Percentiles rank a stretch among this genome's conserved stretches.
Evolutionary conservation across 371 early-diverging fungal genomes (phyloP).

Genomic region (Batkoa obscura): DNA sequence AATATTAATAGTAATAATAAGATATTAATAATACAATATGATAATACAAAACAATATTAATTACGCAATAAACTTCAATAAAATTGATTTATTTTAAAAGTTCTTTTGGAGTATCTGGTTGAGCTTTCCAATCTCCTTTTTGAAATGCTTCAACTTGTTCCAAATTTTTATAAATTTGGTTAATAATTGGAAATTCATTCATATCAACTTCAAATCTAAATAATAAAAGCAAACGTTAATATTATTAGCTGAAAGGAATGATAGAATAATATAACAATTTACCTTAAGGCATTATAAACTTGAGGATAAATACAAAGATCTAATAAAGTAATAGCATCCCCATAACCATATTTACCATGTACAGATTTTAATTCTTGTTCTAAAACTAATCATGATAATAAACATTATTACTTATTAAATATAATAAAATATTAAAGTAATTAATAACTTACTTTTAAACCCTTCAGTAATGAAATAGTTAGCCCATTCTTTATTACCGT

Average conservation of each 20-base stretch:
- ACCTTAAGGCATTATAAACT: slow-evolving; percentile 55
- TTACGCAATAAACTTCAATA: not conserved
- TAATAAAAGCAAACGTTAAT: too few relatives aligned
- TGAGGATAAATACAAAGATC: slow-evolving; percentile 69
- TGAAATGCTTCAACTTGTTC: slow-evolving; percentile 41
- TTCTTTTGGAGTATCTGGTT: slow-evolving; percentile 51
- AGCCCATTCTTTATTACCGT: slow-evolving; percentile 41
- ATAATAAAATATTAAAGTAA: not conserved
- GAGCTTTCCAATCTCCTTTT: slow-evolving; percentile 41
- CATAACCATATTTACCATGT: slow-evolving; percentile 56
- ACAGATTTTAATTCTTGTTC: slow-evolving; percentile 36
- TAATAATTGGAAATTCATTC: slow-evolving; percentile 41
- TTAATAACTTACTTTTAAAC: slow-evolving; percentile 28
- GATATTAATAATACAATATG: too few relatives aligned
- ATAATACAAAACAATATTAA: too few relatives aligned
- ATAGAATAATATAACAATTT: not conserved
- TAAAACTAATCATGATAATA: slow-evolving; percentile 18
- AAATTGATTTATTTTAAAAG: slow-evolving; percentile 10
- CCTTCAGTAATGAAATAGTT: slow-evolving; percentile 33
- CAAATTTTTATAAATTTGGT: slow-evolving; percentile 27
- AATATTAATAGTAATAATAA: too few relatives aligned
- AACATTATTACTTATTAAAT: not conserved
- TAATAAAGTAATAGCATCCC: slow-evolving; percentile 66
- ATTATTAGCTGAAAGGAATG: too few relatives aligned
- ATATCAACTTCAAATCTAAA: slow-evolving; percentile 50